Evolutionary conservation across 179 eudicot genomes (phyloP).

Genomic region (Gypsophila paniculata): DNA sequence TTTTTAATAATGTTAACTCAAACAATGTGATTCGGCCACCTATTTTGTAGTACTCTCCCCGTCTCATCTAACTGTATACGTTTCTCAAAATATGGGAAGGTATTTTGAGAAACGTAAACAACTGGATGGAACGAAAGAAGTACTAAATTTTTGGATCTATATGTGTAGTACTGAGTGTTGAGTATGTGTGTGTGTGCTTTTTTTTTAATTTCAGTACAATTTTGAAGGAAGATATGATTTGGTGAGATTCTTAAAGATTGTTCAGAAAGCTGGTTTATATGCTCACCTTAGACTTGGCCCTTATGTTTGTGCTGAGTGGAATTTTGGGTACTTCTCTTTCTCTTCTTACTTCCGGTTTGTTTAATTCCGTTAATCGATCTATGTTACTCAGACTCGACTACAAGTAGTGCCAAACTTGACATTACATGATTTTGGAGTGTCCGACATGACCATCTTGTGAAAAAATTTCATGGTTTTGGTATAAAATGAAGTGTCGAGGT

Average conservation of each 20-base stretch:
- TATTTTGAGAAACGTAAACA: no score
- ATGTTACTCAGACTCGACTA: no score
- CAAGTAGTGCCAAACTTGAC: no score
- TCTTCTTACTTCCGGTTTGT: not conserved
- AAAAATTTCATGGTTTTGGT: not conserved
- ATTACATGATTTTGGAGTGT: no score
- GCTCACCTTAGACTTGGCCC: conserved; percentile 90
- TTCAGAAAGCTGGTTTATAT: conserved; percentile 86
- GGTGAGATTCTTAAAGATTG: conserved; percentile 74
- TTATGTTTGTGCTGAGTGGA: conserved; percentile 95
- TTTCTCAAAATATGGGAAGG: no score
- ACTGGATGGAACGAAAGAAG: no score
- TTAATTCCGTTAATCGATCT: not conserved
- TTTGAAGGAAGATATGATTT: conserved; percentile 86
- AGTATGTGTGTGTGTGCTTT: conserved; percentile 11
- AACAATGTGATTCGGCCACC: not conserved
- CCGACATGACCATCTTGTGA: no score
- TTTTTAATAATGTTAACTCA: not conserved
- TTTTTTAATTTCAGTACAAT: conserved; percentile 58
- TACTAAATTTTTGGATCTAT: conserved; percentile 3
- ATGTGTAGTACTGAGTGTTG: not conserved
- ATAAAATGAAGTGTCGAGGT: not conserved
- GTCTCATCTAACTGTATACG: no score
- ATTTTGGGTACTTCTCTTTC: conserved; percentile 60
- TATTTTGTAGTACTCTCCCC: no score